Evolutionary conservation across 208 protist genomes (phyloP), one percentile per base, ranked within the genome.

Genomic region (Leishmania turanica): DNA sequence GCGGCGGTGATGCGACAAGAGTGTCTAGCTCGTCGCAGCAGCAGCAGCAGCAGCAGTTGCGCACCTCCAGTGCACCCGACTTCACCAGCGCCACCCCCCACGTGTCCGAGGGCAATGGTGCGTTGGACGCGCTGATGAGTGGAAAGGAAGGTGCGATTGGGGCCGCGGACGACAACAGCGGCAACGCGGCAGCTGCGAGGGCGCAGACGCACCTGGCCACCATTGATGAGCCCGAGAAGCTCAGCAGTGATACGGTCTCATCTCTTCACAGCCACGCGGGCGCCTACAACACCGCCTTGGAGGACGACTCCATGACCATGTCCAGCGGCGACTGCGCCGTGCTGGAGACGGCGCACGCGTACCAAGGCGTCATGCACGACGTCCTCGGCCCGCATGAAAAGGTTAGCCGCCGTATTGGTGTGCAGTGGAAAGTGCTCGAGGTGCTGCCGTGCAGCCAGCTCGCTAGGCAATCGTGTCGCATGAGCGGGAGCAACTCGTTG

Each of bases 291-390:
- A 19, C 37, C 60, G 27, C 13, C 60, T 42, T 15, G 24, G 81
- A 65, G 49, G 64, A 82, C 62, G 45, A 47, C 9, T 31, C 3
- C 24, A 42, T 60, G 3, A 80, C 24, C 51, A 45, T 45, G 11
- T 75, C 62, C 45, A 54, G 17, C 19, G 49, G 60, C 77, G 81
- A 77, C 53, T 78, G 34, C 64, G 69, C 11, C 45, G 51, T 31
- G 11, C n/a, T 27, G 8, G 82, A 86, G 54, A 64, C 42, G 42
- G 49, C 65, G 17, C 77, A 65, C 64, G 60, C 54, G 64, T 79
- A 82, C 73, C 82, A 82, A 21, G 65, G 62, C 17, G 45, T 82
- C 73, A 79, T 86, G 82, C 77, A 81, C 24, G 82, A 82, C 62
- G 45, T 86, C 31, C 71, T 82, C 65, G 73, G 73, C 3, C 51